Evolutionary conservation across 2,329 filamentous ascomycete species (phyloP), one percentile per base, ranked within the genome.

Genomic region (Myriosclerotinia duriaeana): DNA sequence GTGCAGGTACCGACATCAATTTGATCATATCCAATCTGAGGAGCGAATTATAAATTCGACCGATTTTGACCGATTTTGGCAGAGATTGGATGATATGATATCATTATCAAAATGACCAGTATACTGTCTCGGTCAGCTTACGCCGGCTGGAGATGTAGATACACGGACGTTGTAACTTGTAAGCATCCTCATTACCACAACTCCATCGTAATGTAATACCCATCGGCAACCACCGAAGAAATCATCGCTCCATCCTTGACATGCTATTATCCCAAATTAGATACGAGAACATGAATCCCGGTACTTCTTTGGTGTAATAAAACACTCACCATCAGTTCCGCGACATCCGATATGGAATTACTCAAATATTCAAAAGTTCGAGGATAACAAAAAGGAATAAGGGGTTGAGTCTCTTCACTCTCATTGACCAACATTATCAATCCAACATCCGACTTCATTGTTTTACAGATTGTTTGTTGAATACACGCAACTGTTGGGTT

Each of bases 1-100:
- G 86, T 88, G 80, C 90, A 94, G 40, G 89, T 88, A 40, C 83
- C 75, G 9, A 93, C 81, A 76, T 93, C 88, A 69, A 96, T 82
- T 76, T 92, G 88, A 77, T 96, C 92, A 78, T 96, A 96, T 44
- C 92, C 92, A 58, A 92, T 90, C 67, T 90, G 85, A 68, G 86
- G 86, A 75, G 88, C 85, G 73, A 82, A 87, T 26, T 26, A 89
- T 79, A 72, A 84, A 88, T 69, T 78, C 79, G 42, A 88, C 74
- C 9, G 79, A n/a, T n/a, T n/a, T 26, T 26, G 26, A 26, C 26
- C 26, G 26, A 81, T 3, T 72, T 59, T 9, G 85, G 85, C 17
- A 88, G 77, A 5, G 78, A 82, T 53, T 81, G 77, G 30, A 93
- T 78, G 15, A 95, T 78, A 93, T 78, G 15, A 95, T 78, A 76